Conservation (phyloP, 495 filamentous ascomycete species). For the Xylaria scruposa region DNA sequence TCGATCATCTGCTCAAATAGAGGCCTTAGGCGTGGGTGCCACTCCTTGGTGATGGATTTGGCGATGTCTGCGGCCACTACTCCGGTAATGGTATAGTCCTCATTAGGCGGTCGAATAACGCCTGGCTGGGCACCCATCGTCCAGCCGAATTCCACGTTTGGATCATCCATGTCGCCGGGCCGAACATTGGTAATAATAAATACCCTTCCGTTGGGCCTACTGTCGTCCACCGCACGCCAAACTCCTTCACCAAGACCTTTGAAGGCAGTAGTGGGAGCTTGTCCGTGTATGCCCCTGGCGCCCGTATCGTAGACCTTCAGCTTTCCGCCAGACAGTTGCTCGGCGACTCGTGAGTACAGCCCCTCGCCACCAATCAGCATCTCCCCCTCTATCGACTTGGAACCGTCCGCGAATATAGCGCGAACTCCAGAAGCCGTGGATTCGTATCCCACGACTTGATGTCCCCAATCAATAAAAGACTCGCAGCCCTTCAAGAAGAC, state of each 20-base stretch:
- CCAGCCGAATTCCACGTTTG: slow-evolving; percentile 59
- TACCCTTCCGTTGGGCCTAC: slow-evolving; percentile 45
- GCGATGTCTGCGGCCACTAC: slow-evolving; percentile 57
- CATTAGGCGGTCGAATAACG: slow-evolving; percentile 55
- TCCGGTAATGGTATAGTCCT: slow-evolving; percentile 59
- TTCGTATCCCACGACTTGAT: slow-evolving; percentile 49
- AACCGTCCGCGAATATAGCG: slow-evolving; percentile 57
- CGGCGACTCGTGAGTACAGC: slow-evolving; percentile 58
- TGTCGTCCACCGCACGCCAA: slow-evolving; percentile 49
- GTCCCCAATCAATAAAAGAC: slow-evolving; percentile 52
- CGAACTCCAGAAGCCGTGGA: slow-evolving; percentile 51
- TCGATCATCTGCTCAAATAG: slow-evolving; percentile 60
- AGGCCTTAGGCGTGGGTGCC: slow-evolving; percentile 56
- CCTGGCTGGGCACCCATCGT: slow-evolving; percentile 60
- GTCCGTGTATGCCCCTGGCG: slow-evolving; percentile 61
- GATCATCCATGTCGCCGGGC: slow-evolving; percentile 61
- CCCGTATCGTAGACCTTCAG: slow-evolving; percentile 62
- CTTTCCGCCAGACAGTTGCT: slow-evolving; percentile 55
- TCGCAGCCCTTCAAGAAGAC: slow-evolving; percentile 57
- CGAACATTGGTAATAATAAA: slow-evolving; percentile 63
- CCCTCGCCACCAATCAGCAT: slow-evolving; percentile 60
- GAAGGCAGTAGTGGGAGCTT: slow-evolving; percentile 60
- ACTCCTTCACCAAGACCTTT: slow-evolving; percentile 62
- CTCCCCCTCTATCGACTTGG: slow-evolving; percentile 55
- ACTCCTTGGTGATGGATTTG: slow-evolving; percentile 52